phyloP scores from a whole-genome alignment of 2,329 filamentous ascomycete species.

The Aspergillus awamori region DNA sequence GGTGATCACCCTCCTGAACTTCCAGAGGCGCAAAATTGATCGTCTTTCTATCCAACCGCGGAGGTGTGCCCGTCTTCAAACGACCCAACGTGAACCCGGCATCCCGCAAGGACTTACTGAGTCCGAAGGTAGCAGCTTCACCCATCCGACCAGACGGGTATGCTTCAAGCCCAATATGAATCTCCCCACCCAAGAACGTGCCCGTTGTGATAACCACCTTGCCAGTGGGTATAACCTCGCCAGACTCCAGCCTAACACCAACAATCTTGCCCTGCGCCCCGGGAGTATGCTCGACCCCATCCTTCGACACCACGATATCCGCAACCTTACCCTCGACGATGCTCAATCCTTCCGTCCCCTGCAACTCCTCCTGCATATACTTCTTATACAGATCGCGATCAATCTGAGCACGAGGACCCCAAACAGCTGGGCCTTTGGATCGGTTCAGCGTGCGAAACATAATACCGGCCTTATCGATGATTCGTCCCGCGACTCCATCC shows the following conservation, averaged over 20 bases:
- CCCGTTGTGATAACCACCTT: constrained; percentile 94
- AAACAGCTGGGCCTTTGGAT: constrained; percentile 91
- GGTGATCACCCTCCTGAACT: constrained; percentile 77
- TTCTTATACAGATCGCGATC: constrained; percentile 86
- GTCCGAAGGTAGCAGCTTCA: constrained; percentile 86
- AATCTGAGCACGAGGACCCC: constrained; percentile 96
- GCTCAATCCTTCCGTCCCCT: constrained; percentile 74
- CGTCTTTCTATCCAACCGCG: constrained; percentile 76
- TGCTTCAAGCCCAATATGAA: constrained; percentile 85
- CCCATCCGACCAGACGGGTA: constrained; percentile 91
- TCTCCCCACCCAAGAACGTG: constrained; percentile 93
- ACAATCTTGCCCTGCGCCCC: constrained; percentile 71
- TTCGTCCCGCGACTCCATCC: constrained; percentile 82
- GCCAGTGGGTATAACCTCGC: constrained; percentile 76
- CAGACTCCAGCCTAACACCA: constrained; percentile 84
- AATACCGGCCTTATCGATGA: constrained; percentile 92
- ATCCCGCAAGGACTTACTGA: constrained; percentile 86
- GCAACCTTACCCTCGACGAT: constrained; percentile 86
- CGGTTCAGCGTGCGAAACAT: constrained; percentile 89
- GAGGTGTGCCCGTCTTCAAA: constrained; percentile 94
- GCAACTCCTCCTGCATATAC: constrained; percentile 86
- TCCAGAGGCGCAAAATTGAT: constrained; percentile 78
- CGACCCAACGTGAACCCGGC: constrained; percentile 88
- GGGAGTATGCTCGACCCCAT: constrained; percentile 49
- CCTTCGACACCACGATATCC: constrained; percentile 77